phyloP scores from a whole-genome alignment of 73 alveolate genomes.

The Paramecium sexaurelia region DNA sequence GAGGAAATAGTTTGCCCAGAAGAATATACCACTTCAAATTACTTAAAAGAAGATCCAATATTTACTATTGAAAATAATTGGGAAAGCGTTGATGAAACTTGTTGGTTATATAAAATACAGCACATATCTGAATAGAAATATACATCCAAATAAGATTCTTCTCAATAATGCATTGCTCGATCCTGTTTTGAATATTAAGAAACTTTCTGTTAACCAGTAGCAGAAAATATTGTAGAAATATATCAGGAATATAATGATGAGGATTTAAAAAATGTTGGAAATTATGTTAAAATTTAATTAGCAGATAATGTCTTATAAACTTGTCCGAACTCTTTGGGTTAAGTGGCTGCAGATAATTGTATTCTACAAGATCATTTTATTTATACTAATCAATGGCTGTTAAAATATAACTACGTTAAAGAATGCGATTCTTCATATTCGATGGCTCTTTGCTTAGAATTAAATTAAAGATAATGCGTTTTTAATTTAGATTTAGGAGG shows the following conservation, averaged over 20 bases:
- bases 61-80: neutral
- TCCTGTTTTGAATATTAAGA: too few species aligned
- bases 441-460: conserved; percentile 30
- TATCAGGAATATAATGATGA: too few species aligned
- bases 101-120: neutral
- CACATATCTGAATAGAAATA: neutral
- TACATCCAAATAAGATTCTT: neutral
- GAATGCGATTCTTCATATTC: neutral
- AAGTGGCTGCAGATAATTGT: too few species aligned
- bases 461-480: neutral
- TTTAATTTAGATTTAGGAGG: conserved; percentile 2
- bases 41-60: neutral
- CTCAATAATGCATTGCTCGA: too few species aligned
- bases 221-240: too few species aligned
- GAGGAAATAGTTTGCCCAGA: neutral
- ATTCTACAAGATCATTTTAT: neutral
- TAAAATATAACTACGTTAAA: neutral
- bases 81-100: neutral
- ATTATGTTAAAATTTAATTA: too few species aligned
- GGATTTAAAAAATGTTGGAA: too few species aligned
- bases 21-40: neutral
- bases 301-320: too few species aligned
- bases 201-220: too few species aligned
- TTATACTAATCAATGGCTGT: neutral
- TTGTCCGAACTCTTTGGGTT: too few species aligned